Evolutionary conservation across 352 stramenopile genomes (phyloP), one percentile per base, ranked within the genome.

Genomic region (Ophiocytium majus): DNA sequence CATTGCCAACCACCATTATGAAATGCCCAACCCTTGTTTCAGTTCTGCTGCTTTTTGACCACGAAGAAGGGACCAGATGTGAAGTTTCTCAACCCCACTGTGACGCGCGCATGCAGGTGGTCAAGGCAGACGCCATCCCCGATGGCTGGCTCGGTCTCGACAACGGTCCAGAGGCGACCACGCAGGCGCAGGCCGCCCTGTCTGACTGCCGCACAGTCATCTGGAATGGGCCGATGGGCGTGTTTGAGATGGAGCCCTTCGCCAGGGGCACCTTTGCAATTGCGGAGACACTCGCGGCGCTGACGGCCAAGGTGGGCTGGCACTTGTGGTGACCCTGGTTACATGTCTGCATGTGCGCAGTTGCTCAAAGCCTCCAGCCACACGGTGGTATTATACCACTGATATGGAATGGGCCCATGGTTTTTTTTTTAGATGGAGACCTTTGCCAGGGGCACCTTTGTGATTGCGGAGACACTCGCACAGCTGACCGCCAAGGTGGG

Each of bases 331-430:
- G n/a, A n/a, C n/a, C n/a, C n/a, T n/a, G n/a, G n/a, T n/a, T n/a
- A n/a, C n/a, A n/a, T n/a, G n/a, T n/a, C n/a, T n/a, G n/a, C n/a
- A n/a, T n/a, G n/a, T n/a, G n/a, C n/a, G n/a, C n/a, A n/a, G n/a
- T n/a, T n/a, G n/a, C n/a, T n/a, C n/a, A n/a, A n/a, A n/a, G n/a
- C n/a, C n/a, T n/a, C n/a, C n/a, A n/a, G n/a, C n/a, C n/a, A n/a
- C n/a, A n/a, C n/a, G n/a, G n/a, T n/a, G n/a, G n/a, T n/a, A n/a
- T n/a, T n/a, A n/a, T n/a, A n/a, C n/a, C 97, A 37, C 89, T 99
- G 80, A 96, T 99, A 80, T 99, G 98, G 97, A 99, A 99, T 92
- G 98, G 98, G 80, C 97, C 98, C 35, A 99, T 99, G 95, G 98
- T 97, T 83, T 97, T 99, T 66, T 99, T 99, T 90, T 97, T 97